phyloP scores from a whole-genome alignment of 2,329 filamentous ascomycete species.

The Arthrobotrys sphaeroides region DNA sequence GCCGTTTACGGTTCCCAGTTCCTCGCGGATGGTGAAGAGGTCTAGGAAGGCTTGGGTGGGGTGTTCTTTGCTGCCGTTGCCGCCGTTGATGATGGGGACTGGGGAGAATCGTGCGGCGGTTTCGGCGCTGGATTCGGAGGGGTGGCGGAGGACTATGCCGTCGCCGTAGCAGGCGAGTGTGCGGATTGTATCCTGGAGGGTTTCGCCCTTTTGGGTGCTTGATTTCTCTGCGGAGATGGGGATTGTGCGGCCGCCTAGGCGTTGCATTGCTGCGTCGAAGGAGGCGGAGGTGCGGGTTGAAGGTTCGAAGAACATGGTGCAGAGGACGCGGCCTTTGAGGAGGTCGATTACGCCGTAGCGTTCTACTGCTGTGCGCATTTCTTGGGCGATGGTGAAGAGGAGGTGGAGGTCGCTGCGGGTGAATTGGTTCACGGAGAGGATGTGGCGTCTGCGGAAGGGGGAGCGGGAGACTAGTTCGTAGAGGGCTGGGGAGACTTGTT shows the following conservation, averaged over 20 bases:
- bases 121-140: constrained; percentile 80
- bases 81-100: constrained; percentile 92
- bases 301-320: constrained; percentile 96
- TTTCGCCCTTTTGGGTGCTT: constrained; percentile 92
- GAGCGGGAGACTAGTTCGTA: constrained; percentile 71
- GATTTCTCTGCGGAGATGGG: constrained; percentile 83
- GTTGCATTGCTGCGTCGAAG: constrained; percentile 98
- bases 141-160: constrained; percentile 94
- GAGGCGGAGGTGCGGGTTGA: constrained; percentile 94
- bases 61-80: constrained; percentile 94
- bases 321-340: constrained; percentile 84
- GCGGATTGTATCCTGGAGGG: constrained; percentile 89
- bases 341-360: constrained; percentile 88
- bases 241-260: constrained; percentile 87
- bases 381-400: constrained; percentile 94
- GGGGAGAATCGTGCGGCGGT: constrained; percentile 85
- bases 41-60: constrained; percentile 97
- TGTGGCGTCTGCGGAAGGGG: constrained; percentile 86
- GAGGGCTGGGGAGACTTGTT: constrained; percentile 48
- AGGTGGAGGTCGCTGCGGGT: constrained; percentile 85
- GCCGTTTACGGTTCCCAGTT: constrained; percentile 92
- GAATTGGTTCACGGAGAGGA: constrained; percentile 92
- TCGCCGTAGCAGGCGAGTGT: constrained; percentile 95
- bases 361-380: constrained; percentile 96
- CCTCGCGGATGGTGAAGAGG: constrained; percentile 97